Base-by-base conservation (phyloP, 1,284 basidiomycete species). In the Rugosomyces carneus region DNA sequence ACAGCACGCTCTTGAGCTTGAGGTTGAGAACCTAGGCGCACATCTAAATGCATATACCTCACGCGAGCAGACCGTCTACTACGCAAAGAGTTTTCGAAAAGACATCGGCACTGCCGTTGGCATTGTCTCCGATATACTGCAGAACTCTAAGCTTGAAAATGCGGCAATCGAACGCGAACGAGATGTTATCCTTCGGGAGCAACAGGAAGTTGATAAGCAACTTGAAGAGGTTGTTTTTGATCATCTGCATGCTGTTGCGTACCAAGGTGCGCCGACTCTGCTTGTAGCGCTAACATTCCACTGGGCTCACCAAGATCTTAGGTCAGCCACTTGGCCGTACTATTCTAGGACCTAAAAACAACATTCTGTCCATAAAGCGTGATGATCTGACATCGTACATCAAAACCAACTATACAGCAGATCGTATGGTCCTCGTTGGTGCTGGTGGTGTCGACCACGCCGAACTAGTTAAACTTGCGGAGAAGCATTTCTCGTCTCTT, bases 161-260 rank as follows among this genome's bases (percentile, higher is more conserved):
- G 60, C 75, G 32, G 94, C 95, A 1, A 86, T 99, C 58, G 95
- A 99, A 72, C 78, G 94, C 56, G 96, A 99, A 73, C 82, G 95
- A 41, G 93, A 96, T 65, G 95, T 99, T 48, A 99, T 99, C 58
- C 71, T 99, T 48, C 79, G 96, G 53, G 96, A 99, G 69, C 93
- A 97, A 73, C 91, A 98, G 74, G 96, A 99, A 73, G 96, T 99
- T 37, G 93, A 98, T 71, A 98, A 98, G 76, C 93, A 96, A 73
- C 71, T 89, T 50, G 93, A 98, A 73, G 95, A 99, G 70, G 95
- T 99, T 59, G 93, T 99, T 16, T 99, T 99, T 61, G 95, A 99
- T 72, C 95, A 99, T 67, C 72, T 99, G 53, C 95, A 99, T 70
- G 77, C 94, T 43, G 84, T 98, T 56, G 96, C 96, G 51, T 99